Base-by-base conservation (phyloP, 2,329 filamentous ascomycete species). In the Corynespora cassiicola region DNA sequence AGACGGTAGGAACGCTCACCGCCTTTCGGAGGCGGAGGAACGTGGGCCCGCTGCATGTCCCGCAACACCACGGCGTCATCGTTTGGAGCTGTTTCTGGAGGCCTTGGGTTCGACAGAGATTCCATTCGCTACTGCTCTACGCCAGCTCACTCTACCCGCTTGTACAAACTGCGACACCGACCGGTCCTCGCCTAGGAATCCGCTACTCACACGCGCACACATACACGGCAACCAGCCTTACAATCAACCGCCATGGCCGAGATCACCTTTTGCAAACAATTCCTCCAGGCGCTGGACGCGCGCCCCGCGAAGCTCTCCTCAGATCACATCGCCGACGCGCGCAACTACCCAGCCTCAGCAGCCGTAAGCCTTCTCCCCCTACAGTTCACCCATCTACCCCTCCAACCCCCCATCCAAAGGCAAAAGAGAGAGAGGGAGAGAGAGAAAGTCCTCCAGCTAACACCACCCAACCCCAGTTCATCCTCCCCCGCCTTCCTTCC, bases 251-350 rank as follows among this genome's bases (percentile, higher is more conserved):
- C 30, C 44, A 70, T 70, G 67, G 61, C 66, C n/a, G 91, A 96
- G 78, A 72, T 91, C 45, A 75, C 83, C 33, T 97, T 96, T 69
- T 87, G 90, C 56, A 90, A 87, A 71, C 78, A 82, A 20, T 96
- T 95, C 70, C 84, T 99, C 54, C 76, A 84, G 35, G 80, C 83
- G 15, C 81, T 97, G 47, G 90, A 95, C 71, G 81, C 84, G 45
- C 84, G 86, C 32, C 87, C 90, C 6, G 70, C 84, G 57, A 95
- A 91, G 75, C 81, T 97, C 49, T 84, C 86, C n/a, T 77, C 88
- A 50, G 90, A 97, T 69, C 87, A 96, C 82, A 85, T 95, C 68
- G 88, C 92, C 70, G 89, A 96, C 63, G 84, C 89, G 32, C 85
- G 84, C 58, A 82, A 79, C 52, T 91, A 92, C 65, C 87, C 88